phyloP scores from a whole-genome alignment of 2,329 filamentous ascomycete genomes.

The Sarocladium oryzae region DNA sequence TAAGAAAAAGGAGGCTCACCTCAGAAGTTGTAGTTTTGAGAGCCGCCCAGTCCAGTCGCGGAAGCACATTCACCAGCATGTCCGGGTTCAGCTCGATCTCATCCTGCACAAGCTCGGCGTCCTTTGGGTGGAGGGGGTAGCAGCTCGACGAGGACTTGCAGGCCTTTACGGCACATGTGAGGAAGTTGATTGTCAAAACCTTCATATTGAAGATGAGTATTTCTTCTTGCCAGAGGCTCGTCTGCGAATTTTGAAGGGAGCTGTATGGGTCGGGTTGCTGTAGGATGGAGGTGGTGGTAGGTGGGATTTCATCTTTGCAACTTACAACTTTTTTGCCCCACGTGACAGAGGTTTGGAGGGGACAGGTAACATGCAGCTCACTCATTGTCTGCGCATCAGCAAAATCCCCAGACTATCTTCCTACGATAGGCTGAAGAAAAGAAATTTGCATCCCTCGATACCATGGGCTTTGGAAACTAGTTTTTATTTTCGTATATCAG shows the following conservation, averaged over 20 bases:
- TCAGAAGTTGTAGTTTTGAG: conserved; percentile 70
- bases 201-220: conserved; percentile 60
- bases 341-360: conserved; percentile 21
- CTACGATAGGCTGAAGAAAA: too few relatives aligned
- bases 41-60: conserved; percentile 82
- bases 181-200: conserved; percentile 89
- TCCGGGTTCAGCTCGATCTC: conserved; percentile 75
- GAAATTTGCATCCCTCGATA: too few relatives aligned
- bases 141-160: conserved; percentile 77
- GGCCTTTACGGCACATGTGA: conserved; percentile 90
- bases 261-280: background rate
- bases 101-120: conserved; percentile 85
- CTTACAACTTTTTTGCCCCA: conserved; percentile 28
- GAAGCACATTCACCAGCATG: conserved; percentile 78
- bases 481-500: background rate
- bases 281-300: background rate
- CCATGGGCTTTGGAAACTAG: background rate
- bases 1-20: conserved; percentile 39
- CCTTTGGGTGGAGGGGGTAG: conserved; percentile 87
- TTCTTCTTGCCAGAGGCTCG: background rate
- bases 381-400: too few relatives aligned
- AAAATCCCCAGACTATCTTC: too few relatives aligned
- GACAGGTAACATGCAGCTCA: background rate
- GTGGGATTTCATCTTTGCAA: conserved; percentile 10
- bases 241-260: too few relatives aligned